A percentile compares a stretch with the other conserved stretches of the same genome.
Evolutionary conservation across 495 filamentous ascomycete species (phyloP).

Genomic region (Tuber melanosporum): DNA sequence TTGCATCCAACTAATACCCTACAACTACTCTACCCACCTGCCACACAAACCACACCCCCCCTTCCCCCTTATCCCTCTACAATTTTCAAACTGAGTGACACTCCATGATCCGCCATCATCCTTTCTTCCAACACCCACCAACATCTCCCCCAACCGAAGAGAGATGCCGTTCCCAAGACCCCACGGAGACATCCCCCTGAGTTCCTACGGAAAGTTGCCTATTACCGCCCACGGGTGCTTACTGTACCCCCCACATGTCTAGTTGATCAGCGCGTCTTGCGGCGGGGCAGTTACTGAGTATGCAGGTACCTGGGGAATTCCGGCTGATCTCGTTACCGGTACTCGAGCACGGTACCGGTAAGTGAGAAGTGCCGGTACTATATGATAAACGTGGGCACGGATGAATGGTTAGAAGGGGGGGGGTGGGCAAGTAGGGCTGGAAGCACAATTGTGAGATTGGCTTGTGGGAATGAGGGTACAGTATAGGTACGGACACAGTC

Average conservation of each 20-base stretch:
- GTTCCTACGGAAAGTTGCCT: not conserved
- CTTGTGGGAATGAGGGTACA: not conserved
- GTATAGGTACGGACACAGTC: too few species aligned
- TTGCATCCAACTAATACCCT: not conserved
- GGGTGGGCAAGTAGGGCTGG: not conserved
- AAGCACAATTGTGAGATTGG: not conserved
- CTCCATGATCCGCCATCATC: not conserved
- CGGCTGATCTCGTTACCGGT: not conserved
- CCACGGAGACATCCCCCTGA: not conserved
- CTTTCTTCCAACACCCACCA: not conserved
- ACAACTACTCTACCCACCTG: not conserved
- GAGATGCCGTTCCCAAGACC: not conserved
- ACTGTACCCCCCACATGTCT: not conserved
- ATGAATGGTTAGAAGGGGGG: not conserved
- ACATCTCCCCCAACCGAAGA: not conserved
- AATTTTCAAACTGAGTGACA: not conserved
- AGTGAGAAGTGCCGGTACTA: not conserved
- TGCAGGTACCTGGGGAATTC: not conserved
- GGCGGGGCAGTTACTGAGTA: not conserved
- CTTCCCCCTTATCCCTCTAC: not conserved
- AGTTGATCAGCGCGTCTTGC: not conserved
- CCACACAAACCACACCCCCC: not conserved
- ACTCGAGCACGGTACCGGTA: not conserved
- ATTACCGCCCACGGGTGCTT: not conserved
- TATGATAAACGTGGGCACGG: not conserved